Evolutionary conservation across 495 filamentous ascomycete genomes (phyloP).

Genomic region (Trichocladium uniseriatum): DNA sequence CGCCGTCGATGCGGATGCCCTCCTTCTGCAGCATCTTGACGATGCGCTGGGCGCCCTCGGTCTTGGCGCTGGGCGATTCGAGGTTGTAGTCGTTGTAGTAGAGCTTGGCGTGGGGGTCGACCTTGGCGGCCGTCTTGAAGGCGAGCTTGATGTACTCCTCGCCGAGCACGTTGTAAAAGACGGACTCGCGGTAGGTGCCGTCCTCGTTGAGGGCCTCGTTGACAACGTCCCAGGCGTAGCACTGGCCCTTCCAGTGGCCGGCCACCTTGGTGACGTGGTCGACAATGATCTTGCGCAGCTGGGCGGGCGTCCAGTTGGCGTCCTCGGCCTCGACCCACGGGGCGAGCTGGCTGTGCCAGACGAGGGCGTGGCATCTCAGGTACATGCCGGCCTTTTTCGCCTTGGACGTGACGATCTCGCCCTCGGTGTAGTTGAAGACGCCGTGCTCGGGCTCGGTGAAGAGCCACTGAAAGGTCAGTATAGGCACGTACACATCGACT

Average conservation of each 20-base stretch:
- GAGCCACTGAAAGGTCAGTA: slow-evolving; percentile 31
- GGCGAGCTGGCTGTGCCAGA: slow-evolving; percentile 54
- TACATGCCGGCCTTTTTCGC: slow-evolving; percentile 38
- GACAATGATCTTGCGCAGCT: slow-evolving; percentile 41
- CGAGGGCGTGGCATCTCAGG: slow-evolving; percentile 50
- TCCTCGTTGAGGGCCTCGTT: slow-evolving; percentile 65
- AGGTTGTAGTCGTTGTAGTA: slow-evolving; percentile 67
- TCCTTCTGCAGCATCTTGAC: slow-evolving; percentile 45
- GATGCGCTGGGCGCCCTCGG: slow-evolving; percentile 41
- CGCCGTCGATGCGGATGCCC: slow-evolving; percentile 52
- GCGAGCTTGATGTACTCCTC: slow-evolving; percentile 50
- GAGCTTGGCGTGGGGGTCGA: slow-evolving; percentile 51
- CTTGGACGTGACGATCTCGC: slow-evolving; percentile 40
- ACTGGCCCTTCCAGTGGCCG: slow-evolving; percentile 47
- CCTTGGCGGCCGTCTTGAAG: slow-evolving; percentile 42
- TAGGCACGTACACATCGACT: not conserved
- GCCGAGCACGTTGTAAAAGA: slow-evolving; percentile 50
- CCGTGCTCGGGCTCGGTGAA: slow-evolving; percentile 39
- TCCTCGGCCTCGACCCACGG: slow-evolving; percentile 46
- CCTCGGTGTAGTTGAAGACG: slow-evolving; percentile 46
- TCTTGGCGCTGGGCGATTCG: slow-evolving; percentile 37
- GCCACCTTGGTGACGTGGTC: slow-evolving; percentile 47
- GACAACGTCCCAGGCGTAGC: slow-evolving; percentile 53
- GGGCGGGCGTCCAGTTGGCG: slow-evolving; percentile 44
- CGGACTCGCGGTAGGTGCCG: slow-evolving; percentile 47